Conservation (phyloP, 768 basidiomycete species). For the Daedaleopsis nitida region DNA sequence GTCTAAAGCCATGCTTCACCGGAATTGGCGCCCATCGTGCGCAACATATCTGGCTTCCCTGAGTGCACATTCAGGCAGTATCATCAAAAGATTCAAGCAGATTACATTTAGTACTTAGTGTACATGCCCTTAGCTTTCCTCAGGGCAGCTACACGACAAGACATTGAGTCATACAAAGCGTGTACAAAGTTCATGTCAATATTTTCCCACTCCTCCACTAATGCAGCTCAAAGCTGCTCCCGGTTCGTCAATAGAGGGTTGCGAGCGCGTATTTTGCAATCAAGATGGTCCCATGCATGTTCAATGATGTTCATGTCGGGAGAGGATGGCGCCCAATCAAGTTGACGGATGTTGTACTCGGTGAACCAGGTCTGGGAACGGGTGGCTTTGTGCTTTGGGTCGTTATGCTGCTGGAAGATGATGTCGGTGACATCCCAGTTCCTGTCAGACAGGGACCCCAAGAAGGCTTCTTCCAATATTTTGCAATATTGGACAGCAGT, state of each 20-base stretch:
- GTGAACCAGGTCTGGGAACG: neutral
- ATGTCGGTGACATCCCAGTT: neutral
- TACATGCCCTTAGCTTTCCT: neutral
- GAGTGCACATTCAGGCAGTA: too few relatives aligned
- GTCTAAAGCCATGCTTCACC: too few relatives aligned
- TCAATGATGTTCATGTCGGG: constrained; percentile 11
- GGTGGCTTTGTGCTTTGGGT: neutral
- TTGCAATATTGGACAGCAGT: neutral
- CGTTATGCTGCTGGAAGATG: constrained; percentile 4
- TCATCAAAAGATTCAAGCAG: too few relatives aligned
- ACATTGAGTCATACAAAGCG: neutral
- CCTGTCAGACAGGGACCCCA: neutral
- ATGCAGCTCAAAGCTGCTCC: neutral
- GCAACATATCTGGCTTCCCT: too few relatives aligned
- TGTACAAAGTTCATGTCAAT: neutral
- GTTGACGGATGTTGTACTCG: neutral
- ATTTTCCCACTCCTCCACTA: neutral
- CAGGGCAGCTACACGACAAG: neutral
- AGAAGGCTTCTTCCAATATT: neutral
- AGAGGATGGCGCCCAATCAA: neutral
- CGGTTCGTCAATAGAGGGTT: neutral
- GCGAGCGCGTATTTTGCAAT: neutral
- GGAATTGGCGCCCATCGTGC: too few relatives aligned
- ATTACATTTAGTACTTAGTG: neutral
- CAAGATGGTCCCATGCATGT: constrained; percentile 2